Base-by-base conservation (phyloP, 345 rosid genomes). In the Toxicodendron radicans region DNA sequence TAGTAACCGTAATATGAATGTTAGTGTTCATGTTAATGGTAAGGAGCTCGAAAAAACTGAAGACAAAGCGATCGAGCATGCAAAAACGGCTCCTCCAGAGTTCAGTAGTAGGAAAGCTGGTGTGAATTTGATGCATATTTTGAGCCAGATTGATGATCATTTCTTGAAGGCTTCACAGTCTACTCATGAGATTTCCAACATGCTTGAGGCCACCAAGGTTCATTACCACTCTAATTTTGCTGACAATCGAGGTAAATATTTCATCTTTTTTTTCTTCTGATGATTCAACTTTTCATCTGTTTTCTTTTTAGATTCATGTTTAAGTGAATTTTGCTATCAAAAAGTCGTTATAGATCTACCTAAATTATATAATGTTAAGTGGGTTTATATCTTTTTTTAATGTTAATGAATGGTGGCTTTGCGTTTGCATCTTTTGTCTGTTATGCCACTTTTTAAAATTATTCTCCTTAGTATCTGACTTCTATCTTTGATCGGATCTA, bases 171-270 rank as follows among this genome's bases (percentile, higher is more conserved):
- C 97, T 3, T 91, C 95, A 0, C 95, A 95, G 76, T 83, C 87
- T 30, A 97, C 99, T 6, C 94, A 85, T 71, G 97, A 91, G 75
- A 97, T 95, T 17, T 86, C 91, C 21, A 91, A 87, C 79, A 80
- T 95, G 96, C 86, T 95, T 45, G 99, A 95, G 82, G 97, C 97
- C 27, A 91, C 96, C 20, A 89, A 91, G 82, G 52, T 93, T 73
- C 99, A 93, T 87, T 95, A 91, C 77, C 99, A 95, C 68, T 90
- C 99, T 30, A 95, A 93, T 85, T 93, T 91, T 30, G 97, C 97
- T 0, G 98, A 95, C 82, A 89, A 85, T 78, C 83, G 93, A 77
- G 97, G 99, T 95, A 80, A 70, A 60, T 72, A 14, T 72, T 32
- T n/a, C 13, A 12, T 69, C 10, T 23, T 61, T 46, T 41, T 20